Percentiles rank a stretch among this genome's conserved stretches.
Evolutionary conservation across 306 rosid species (phyloP).

Genomic region (Prunus davidiana): DNA sequence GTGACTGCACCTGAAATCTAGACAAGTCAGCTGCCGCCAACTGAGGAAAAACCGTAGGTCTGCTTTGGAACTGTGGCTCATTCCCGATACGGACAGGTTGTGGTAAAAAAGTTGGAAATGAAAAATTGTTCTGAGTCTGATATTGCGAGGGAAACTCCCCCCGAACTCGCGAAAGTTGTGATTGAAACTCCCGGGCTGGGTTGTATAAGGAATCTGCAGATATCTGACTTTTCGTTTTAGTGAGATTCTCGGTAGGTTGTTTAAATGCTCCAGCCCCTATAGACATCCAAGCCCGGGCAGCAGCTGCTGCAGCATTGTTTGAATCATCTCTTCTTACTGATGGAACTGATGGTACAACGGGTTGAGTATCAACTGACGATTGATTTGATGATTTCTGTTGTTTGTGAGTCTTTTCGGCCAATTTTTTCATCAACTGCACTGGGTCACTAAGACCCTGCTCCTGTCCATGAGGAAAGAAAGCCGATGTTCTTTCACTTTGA

Average conservation of each 20-base stretch:
- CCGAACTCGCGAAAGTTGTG: conserved; percentile 49
- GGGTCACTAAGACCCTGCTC: conserved; percentile 75
- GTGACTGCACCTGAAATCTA: conserved; percentile 72
- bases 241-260: conserved; percentile 60
- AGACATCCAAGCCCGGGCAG: conserved; percentile 99
- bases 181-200: conserved; percentile 62
- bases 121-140: conserved; percentile 59
- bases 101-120: conserved; percentile 62
- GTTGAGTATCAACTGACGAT: conserved; percentile 52
- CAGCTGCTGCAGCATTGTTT: conserved; percentile 76
- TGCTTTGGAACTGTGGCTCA: conserved; percentile 58
- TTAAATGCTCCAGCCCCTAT: conserved; percentile 88
- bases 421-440: conserved; percentile 71
- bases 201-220: conserved; percentile 76
- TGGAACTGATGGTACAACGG: conserved; percentile 45
- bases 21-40: conserved; percentile 67
- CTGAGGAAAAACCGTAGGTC: conserved; percentile 72
- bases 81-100: conserved; percentile 47
- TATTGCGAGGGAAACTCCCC: conserved; percentile 62
- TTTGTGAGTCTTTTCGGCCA: conserved; percentile 65
- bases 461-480: conserved; percentile 54
- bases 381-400: conserved; percentile 64
- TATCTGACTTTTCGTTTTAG: conserved; percentile 58
- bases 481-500: conserved; percentile 49
- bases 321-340: conserved; percentile 56